A percentile compares a stretch with the other conserved stretches of the same genome.
Conservation (phyloP, 148 eudicot genomes). For the Fagopyrum tataricum region DNA sequence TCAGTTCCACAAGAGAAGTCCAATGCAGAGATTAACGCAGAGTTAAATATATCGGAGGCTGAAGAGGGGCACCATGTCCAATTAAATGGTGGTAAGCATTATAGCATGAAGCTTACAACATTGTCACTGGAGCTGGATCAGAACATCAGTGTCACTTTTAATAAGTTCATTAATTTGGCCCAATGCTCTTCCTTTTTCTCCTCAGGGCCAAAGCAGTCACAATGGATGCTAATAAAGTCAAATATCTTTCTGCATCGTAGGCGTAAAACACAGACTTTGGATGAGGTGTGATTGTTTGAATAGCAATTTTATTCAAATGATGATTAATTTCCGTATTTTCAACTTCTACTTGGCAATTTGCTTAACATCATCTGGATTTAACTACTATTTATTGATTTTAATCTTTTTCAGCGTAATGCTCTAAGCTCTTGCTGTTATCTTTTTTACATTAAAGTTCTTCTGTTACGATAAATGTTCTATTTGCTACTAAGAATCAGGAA, state of each 20-base stretch:
- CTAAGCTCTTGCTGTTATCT: neutral
- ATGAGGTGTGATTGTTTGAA: slow-evolving; percentile 65
- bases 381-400: neutral
- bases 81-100: slow-evolving; percentile 29
- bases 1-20: slow-evolving; percentile 90
- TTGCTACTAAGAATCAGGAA: neutral
- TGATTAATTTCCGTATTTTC: neutral
- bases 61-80: slow-evolving; percentile 49
- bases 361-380: neutral
- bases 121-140: slow-evolving; percentile 17
- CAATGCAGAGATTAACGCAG: slow-evolving; percentile 77
- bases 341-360: neutral
- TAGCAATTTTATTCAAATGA: neutral
- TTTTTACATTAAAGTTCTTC: neutral
- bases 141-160: neutral
- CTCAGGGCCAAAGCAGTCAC: slow-evolving; percentile 51
- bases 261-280: slow-evolving; percentile 73
- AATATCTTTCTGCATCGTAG: slow-evolving; percentile 81
- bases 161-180: neutral
- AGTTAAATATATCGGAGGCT: slow-evolving; percentile 87
- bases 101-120: slow-evolving; percentile 29
- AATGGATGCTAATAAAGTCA: slow-evolving; percentile 72
- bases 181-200: neutral
- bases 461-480: neutral
- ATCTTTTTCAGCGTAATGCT: neutral